Evolutionary conservation across 352 stramenopile genomes (phyloP), one percentile per base, ranked within the genome.

Genomic region (Phytophthora podocarpi): DNA sequence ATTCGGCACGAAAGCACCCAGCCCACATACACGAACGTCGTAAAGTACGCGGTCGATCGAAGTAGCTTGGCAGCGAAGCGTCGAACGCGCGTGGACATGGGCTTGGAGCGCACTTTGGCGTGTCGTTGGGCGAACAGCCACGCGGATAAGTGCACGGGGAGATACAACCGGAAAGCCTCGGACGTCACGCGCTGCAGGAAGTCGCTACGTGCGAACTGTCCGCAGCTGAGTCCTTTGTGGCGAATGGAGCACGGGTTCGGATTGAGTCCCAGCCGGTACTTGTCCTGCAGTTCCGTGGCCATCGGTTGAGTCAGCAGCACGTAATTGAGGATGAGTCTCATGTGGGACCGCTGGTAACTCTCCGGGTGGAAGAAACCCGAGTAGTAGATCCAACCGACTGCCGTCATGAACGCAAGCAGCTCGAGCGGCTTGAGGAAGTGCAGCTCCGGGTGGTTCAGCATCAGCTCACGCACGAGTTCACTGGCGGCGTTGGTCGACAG

Each of bases 301-400:
- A 69, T 70, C 1, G 63, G 26, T 1, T 74, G 65, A 2, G 64
- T 67, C 50, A 80, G 53, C 35, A 87, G 55, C 42, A 80, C 78
- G 65, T 87, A 86, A 62, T 80, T 83, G 54, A 82, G 79, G 49
- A 90, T 80, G 41, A 82, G 72, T 26, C 70, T 60, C 60, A 90
- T 63, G 58, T 90, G 78, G 1, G 76, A 76, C 4, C 64, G 66
- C 20, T 82, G 67, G 58, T 85, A 90, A 43, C 73, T 82, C 9
- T 87, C 77, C 2, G 78, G 81, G 35, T 85, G 63, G 61, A 89
- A 86, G 35, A 87, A 77, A 2, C 55, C 70, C 7, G 81, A 85
- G 59, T 75, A 82, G 55, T 84, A 76, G 63, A 88, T 87, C 80
- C 78, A 90, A 2, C 74, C 81, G 7, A 75, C 64, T 2, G 72